A percentile compares a stretch with the other conserved stretches of the same genome.
Evolutionary conservation across 208 protist species (phyloP).

Genomic region (Leishmania turanica): DNA sequence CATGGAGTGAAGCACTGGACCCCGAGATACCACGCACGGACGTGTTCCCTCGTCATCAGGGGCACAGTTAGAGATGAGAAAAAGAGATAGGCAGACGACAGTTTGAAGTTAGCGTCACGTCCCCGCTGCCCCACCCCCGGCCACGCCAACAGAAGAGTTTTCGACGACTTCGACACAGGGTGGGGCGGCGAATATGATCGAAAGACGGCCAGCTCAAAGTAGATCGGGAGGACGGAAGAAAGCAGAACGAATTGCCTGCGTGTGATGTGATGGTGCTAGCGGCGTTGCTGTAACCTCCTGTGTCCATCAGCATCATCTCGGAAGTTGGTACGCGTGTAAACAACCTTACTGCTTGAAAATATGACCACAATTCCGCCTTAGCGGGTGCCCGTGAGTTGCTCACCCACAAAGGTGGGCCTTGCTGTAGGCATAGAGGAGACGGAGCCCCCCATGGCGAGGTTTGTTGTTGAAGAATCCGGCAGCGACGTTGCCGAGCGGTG

Average conservation of each 20-base stretch:
- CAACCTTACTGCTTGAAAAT: not conserved
- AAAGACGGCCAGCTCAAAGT: not conserved
- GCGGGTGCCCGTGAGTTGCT: not conserved
- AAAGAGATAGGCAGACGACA: not conserved
- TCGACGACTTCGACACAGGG: not conserved
- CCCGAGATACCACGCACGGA: not conserved
- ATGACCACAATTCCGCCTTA: not conserved
- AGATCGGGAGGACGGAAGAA: not conserved
- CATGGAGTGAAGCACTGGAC: not conserved
- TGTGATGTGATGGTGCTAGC: not conserved
- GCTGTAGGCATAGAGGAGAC: constrained; percentile 1
- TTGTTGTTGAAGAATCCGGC: not conserved
- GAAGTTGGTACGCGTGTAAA: not conserved
- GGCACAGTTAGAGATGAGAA: not conserved
- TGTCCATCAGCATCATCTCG: not conserved
- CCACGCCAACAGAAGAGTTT: not conserved
- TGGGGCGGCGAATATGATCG: not conserved
- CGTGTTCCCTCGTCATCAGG: not conserved
- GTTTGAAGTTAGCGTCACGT: not conserved
- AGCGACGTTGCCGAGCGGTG: constrained; percentile 12
- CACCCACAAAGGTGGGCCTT: not conserved
- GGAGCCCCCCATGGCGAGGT: constrained; percentile 5
- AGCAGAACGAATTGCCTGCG: not conserved
- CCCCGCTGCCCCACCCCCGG: not conserved
- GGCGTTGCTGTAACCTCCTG: not conserved